Percentiles rank a stretch among this genome's conserved stretches.
These are phyloP conservation scores for Phytophthora fragariaefolia DNA, from an alignment of 352 stramenopile species.

Conservation along the genomic window DNA sequence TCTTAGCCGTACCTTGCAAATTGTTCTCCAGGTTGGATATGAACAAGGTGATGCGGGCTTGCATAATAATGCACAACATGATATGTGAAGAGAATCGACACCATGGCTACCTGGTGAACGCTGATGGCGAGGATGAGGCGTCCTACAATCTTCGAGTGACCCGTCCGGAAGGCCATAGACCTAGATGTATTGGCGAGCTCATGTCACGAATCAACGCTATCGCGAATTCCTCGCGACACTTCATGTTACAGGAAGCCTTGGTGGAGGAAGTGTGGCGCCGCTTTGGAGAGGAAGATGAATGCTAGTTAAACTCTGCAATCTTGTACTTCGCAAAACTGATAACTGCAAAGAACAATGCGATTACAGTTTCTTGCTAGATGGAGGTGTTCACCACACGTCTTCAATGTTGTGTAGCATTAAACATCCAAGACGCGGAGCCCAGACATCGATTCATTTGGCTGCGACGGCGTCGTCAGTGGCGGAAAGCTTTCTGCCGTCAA, in stretches of 20 bases:
- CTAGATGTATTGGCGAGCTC: conserved; percentile 4
- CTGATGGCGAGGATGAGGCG: not conserved
- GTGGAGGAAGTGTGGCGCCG: not conserved
- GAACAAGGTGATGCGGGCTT: not conserved
- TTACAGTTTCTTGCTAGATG: too few species aligned
- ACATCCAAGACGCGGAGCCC: too few species aligned
- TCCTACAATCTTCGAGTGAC: not conserved
- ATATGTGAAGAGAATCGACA: conserved; percentile 2
- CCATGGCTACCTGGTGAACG: conserved; percentile 1
- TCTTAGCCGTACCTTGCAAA: conserved; percentile 1
- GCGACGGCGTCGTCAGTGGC: too few species aligned
- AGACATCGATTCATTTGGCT: too few species aligned
- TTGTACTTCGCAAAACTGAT: too few species aligned
- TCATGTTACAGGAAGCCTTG: not conserved
- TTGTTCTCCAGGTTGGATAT: conserved; percentile 1
- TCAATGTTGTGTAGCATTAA: too few species aligned
- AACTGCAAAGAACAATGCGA: too few species aligned
- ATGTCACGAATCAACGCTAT: not conserved
- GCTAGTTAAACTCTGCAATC: too few species aligned
- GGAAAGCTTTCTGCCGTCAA: too few species aligned
- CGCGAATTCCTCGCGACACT: not conserved
- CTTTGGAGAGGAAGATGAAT: not conserved
- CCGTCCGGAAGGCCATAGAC: not conserved
- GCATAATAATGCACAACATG: conserved; percentile 10
- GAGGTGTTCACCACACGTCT: too few species aligned